Base-by-base conservation (phyloP, 2,329 filamentous ascomycete species). In the Truncatella angustata region DNA sequence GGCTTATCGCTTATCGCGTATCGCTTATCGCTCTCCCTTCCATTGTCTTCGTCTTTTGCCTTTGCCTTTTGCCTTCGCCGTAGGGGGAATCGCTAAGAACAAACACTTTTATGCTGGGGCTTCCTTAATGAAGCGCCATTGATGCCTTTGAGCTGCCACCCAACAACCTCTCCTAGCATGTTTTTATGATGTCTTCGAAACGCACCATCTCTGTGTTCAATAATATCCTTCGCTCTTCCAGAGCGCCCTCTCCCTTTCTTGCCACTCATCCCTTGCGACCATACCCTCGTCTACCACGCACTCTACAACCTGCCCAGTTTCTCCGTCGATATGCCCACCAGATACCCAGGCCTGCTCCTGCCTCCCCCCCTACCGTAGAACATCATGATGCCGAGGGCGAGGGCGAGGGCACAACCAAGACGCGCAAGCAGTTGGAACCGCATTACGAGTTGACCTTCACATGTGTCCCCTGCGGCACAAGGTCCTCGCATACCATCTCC, bases 401-500 rank as follows among this genome's bases (percentile, higher is more conserved):
- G n/a, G 16, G n/a, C n/a, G 14, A 35, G 16, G 11, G 28, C 43
- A n/a, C 32, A 12, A 21, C n/a, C 6, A 46, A 46, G n/a, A 20
- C 60, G 23, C 63, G 67, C 58, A 62, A 60, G 59, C 58, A 60
- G 4, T 66, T 57, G 45, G 63, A 84, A 60, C 90, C 90, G 1
- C 84, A 89, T 52, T 99, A 97, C 73, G 81, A 91, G 60, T 79
- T 99, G 58, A 89, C 86, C 46, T 97, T 99, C 69, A 99, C 94
- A 60, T 99, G 94, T 80, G 86, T 88, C 54, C 90, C 90, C 28
- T 99, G 94, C 73, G 76, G 79, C 42, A 75, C 81, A 32, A 87
- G 92, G 53, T 95, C 90, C n/a, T 80, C 85, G 11, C 95, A 99
- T 73, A 81, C 81, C 47, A 78, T 99, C 62, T 91, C 90, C 26